These are phyloP conservation scores for Debaryomyces nepalensis DNA, from an alignment of 1,139 yeast genomes.

Conservation along the genomic window DNA sequence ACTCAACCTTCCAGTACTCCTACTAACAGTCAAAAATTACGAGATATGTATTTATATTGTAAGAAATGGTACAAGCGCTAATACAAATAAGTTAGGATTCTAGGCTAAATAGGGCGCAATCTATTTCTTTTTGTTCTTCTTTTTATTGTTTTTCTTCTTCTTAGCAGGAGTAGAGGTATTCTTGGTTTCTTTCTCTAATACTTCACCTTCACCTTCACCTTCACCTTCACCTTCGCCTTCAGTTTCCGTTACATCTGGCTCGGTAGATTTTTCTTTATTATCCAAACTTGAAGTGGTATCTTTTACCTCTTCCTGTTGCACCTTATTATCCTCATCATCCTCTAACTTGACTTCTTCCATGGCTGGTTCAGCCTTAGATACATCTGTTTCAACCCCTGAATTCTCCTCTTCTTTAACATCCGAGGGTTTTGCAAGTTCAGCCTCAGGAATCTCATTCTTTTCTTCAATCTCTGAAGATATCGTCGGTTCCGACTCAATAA, in stretches of 20 bases:
- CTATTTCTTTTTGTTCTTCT: conserved; percentile 17
- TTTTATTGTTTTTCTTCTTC: conserved; percentile 23
- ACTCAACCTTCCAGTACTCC: neutral
- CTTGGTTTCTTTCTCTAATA: conserved; percentile 11
- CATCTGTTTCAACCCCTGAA: conserved; percentile 16
- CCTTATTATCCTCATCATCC: conserved; percentile 9
- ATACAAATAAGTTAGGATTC: conserved; percentile 1
- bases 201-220: conserved; percentile 13
- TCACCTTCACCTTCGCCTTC: conserved; percentile 8
- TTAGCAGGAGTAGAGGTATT: conserved; percentile 10
- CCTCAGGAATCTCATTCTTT: conserved; percentile 16
- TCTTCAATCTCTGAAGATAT: conserved; percentile 19
- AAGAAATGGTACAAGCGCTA: neutral
- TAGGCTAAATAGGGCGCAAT: neutral
- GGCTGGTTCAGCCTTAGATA: conserved; percentile 20
- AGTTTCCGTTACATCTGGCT: neutral
- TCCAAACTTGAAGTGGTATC: neutral
- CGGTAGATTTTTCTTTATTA: conserved; percentile 12
- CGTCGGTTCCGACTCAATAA: too few relatives aligned
- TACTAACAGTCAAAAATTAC: neutral
- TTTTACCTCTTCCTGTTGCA: conserved; percentile 20
- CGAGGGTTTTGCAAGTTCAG: conserved; percentile 16
- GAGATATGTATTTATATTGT: neutral
- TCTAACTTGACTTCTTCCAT: conserved; percentile 13
- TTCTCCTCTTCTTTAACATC: conserved; percentile 16